Evolutionary conservation across 1,284 basidiomycete genomes (phyloP).

Genomic region (Mycena citricolor): DNA sequence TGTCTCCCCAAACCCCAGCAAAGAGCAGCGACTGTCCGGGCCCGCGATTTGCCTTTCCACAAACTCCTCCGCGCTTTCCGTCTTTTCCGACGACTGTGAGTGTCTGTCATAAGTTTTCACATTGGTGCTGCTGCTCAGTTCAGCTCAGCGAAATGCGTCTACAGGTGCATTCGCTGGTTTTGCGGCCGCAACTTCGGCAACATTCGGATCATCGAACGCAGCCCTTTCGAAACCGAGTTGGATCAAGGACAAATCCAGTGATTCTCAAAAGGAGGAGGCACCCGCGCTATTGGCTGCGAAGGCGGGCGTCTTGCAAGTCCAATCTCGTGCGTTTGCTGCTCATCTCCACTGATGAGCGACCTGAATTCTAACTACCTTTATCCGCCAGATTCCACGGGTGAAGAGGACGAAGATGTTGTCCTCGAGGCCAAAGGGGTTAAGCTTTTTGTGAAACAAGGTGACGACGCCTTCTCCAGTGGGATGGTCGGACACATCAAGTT

Average conservation of each 20-base stretch:
- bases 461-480: slow-evolving; percentile 55
- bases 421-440: slow-evolving; percentile 59
- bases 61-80: slow-evolving; percentile 10
- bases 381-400: slow-evolving; percentile 58
- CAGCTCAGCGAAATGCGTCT: slow-evolving; percentile 9
- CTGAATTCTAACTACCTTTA: too few relatives aligned
- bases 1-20: neutral
- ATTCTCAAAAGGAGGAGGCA: neutral
- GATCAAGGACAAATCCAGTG: neutral
- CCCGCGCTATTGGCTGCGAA: slow-evolving; percentile 8
- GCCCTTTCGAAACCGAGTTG: slow-evolving; percentile 9
- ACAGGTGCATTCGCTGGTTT: slow-evolving; percentile 12
- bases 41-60: slow-evolving; percentile 14
- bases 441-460: slow-evolving; percentile 60
- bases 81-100: neutral
- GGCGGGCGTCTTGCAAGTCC: too few relatives aligned
- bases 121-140: neutral
- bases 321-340: too few relatives aligned
- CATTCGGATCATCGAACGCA: slow-evolving; percentile 1
- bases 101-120: neutral
- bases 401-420: slow-evolving; percentile 57
- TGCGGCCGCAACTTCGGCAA: slow-evolving; percentile 10
- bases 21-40: neutral
- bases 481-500: slow-evolving; percentile 62
- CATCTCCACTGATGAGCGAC: too few relatives aligned